These are phyloP conservation scores for Hansenula sp. DNA, from an alignment of 1,139 yeast species.

Conservation along the genomic window DNA sequence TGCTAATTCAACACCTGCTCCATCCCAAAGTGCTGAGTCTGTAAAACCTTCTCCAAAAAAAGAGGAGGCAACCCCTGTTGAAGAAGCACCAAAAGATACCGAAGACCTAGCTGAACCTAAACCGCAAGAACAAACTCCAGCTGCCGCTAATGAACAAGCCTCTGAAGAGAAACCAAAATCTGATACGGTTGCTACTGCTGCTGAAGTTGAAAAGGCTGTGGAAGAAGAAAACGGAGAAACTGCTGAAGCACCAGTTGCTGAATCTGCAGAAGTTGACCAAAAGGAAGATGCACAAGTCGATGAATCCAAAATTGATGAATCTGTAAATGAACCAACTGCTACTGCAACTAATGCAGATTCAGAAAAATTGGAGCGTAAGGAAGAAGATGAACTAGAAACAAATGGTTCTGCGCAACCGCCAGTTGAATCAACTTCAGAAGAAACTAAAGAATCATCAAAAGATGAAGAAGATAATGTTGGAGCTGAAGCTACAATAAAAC, in stretches of 20 bases:
- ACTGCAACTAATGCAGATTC: too few species aligned
- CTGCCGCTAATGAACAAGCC: not conserved
- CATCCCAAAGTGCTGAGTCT: not conserved
- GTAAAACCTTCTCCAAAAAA: not conserved
- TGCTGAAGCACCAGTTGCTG: conserved; percentile 8
- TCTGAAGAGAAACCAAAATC: not conserved
- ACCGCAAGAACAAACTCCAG: not conserved
- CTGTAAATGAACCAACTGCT: too few species aligned
- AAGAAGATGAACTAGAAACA: too few species aligned
- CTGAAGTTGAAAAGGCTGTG: not conserved
- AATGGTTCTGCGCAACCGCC: too few species aligned
- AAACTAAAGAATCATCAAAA: conserved; percentile 7
- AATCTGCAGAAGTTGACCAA: conserved; percentile 3
- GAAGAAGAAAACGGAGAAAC: conserved; percentile 5
- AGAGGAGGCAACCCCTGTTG: conserved; percentile 10
- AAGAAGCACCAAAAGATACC: conserved; percentile 7
- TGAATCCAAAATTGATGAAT: conserved; percentile 7
- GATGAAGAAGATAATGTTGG: conserved; percentile 6
- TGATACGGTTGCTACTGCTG: not conserved
- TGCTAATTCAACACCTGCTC: conserved; percentile 3
- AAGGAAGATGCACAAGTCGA: conserved; percentile 4
- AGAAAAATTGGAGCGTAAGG: too few species aligned
- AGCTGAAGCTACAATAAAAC: conserved; percentile 28
- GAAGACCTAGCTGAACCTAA: conserved; percentile 4
- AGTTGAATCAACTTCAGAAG: not conserved